Conservation (phyloP, 441 rosid genomes). For the Melastoma candidum region DNA sequence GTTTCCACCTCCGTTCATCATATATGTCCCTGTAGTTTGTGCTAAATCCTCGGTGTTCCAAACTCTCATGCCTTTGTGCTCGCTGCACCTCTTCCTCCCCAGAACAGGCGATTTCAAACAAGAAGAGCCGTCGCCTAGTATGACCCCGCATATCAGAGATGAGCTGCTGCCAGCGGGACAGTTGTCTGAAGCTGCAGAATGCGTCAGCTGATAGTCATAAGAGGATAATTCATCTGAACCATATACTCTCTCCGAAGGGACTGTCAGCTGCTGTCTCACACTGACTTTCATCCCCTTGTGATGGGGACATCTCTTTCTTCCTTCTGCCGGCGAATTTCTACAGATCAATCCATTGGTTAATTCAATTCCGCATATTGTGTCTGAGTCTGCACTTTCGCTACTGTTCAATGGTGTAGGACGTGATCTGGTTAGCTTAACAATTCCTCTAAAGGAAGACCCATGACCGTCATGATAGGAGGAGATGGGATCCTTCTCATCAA, state of each 20-base stretch:
- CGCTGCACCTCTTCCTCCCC: slow-evolving; percentile 15
- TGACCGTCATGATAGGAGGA: slow-evolving; percentile 15
- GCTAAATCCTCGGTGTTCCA: not conserved
- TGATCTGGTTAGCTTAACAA: slow-evolving; percentile 40
- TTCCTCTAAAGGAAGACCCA: slow-evolving; percentile 1
- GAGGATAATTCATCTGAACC: not conserved
- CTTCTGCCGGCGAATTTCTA: slow-evolving; percentile 28
- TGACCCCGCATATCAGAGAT: slow-evolving; percentile 17
- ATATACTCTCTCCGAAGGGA: not conserved
- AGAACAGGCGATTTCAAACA: slow-evolving; percentile 6
- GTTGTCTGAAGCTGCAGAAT: slow-evolving; percentile 3
- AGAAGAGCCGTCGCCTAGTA: slow-evolving; percentile 8
- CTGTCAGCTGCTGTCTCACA: not conserved
- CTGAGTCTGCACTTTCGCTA: slow-evolving; percentile 17
- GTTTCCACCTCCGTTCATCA: slow-evolving; percentile 14
- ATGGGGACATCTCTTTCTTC: slow-evolving; percentile 56
- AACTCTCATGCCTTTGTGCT: slow-evolving; percentile 17
- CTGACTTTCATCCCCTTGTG: slow-evolving; percentile 45
- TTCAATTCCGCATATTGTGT: slow-evolving; percentile 36
- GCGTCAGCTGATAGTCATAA: not conserved
- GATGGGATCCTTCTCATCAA: slow-evolving; percentile 23
- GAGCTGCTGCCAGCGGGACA: slow-evolving; percentile 12
- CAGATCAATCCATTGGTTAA: slow-evolving; percentile 44
- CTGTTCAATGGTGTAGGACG: slow-evolving; percentile 40
- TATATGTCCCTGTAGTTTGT: not conserved